These are phyloP conservation scores for Brassica napus DNA, from an alignment of 345 rosid genomes.

Conservation along the genomic window DNA sequence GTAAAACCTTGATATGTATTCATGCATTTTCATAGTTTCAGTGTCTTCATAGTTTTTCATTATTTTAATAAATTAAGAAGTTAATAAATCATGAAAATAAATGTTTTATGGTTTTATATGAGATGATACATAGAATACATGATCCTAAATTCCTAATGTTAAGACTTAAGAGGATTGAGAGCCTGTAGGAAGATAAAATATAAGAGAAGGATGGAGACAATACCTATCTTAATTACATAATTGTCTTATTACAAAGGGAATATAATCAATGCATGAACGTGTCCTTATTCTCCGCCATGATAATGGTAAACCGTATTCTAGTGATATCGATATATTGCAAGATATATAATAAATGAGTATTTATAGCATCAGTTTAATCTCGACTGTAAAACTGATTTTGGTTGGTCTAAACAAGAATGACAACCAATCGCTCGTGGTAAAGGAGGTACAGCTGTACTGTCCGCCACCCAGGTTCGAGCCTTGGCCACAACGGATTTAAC, in stretches of 20 bases:
- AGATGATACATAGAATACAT: background rate
- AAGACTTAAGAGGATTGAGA: conserved; percentile 34
- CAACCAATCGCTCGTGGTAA: too few species aligned
- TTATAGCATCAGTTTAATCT: background rate
- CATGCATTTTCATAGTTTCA: background rate
- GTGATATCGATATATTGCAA: background rate
- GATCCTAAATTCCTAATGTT: conserved; percentile 15
- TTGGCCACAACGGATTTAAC: too few species aligned
- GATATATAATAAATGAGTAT: background rate
- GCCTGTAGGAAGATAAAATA: conserved; percentile 27
- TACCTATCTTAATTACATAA: background rate
- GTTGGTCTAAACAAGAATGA: background rate
- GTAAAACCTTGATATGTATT: background rate
- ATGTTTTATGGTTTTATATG: background rate
- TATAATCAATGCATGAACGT: conserved; percentile 12
- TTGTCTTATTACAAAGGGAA: conserved; percentile 28
- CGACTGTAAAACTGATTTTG: background rate
- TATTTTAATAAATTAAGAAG: background rate
- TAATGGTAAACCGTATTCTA: conserved; percentile 19
- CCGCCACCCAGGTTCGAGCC: too few species aligned
- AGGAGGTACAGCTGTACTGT: too few species aligned
- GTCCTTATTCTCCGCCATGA: conserved; percentile 23
- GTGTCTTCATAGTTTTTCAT: background rate
- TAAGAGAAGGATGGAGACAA: conserved; percentile 37
- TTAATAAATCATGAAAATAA: background rate